Evolutionary conservation across 768 basidiomycete species (phyloP).

Genomic region (Trametes cinnabarina): DNA sequence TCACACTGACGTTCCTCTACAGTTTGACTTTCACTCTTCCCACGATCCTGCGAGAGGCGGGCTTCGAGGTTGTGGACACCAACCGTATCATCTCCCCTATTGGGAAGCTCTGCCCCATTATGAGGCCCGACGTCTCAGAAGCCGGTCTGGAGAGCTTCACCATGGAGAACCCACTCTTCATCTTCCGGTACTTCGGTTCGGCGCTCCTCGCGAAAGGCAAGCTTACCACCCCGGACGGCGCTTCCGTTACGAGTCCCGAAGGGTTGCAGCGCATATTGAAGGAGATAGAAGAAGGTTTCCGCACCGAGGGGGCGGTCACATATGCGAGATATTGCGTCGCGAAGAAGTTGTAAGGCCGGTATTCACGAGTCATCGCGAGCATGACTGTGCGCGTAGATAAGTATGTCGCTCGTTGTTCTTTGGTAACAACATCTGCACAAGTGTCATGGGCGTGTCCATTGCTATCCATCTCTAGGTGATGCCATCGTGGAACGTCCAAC

Average conservation of each 20-base stretch:
- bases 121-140: too few relatives aligned
- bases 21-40: conserved; percentile 7
- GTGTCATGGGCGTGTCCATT: too few relatives aligned
- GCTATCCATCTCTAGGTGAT: too few relatives aligned
- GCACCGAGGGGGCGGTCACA: not conserved
- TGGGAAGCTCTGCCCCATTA: not conserved
- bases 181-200: not conserved
- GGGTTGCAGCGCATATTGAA: not conserved
- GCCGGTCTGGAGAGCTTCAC: not conserved
- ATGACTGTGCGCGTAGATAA: too few relatives aligned
- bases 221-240: not conserved
- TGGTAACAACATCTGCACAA: too few relatives aligned
- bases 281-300: not conserved
- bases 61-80: not conserved
- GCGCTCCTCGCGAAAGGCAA: not conserved
- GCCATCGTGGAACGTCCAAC: too few relatives aligned
- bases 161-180: not conserved
- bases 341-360: too few relatives aligned
- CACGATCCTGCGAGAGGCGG: not conserved
- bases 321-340: not conserved
- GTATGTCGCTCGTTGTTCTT: too few relatives aligned
- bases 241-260: not conserved
- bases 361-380: too few relatives aligned
- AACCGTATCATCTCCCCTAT: not conserved
- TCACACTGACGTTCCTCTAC: not conserved